Evolutionary conservation across 768 basidiomycete genomes (phyloP).

Genomic region (Myochromella boudieri): DNA sequence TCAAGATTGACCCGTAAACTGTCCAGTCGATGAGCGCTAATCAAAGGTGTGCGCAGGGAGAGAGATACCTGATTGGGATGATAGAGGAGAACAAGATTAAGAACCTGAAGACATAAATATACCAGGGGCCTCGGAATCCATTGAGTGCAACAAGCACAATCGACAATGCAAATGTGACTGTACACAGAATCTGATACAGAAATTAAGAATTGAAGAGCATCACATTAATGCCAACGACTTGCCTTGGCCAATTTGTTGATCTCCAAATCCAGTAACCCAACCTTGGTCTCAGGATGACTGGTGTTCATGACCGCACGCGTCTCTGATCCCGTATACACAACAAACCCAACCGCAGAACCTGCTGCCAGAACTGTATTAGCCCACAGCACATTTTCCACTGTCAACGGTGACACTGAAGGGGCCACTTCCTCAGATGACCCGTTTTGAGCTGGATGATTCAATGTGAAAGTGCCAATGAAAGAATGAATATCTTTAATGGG

Average conservation of each 20-base stretch:
- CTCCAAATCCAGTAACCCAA: conserved; percentile 88
- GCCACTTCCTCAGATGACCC: conserved; percentile 21
- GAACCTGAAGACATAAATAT: conserved; percentile 95
- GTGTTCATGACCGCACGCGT: conserved; percentile 99
- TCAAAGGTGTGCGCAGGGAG: background rate
- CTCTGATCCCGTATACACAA: conserved; percentile 93
- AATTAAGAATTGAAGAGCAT: background rate
- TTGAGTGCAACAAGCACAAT: conserved; percentile 92
- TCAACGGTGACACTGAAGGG: conserved; percentile 77
- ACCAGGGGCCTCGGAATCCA: conserved; percentile 94
- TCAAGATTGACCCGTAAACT: conserved; percentile 99
- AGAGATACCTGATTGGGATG: conserved; percentile 91
- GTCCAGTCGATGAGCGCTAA: conserved; percentile 2
- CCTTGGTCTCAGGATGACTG: conserved; percentile 93
- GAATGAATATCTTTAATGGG: conserved; percentile 97
- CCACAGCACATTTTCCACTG: conserved; percentile 96
- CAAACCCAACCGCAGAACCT: conserved; percentile 88
- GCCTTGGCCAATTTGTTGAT: conserved; percentile 97
- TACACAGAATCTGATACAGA: conserved; percentile 76
- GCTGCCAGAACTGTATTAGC: conserved; percentile 97
- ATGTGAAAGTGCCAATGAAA: conserved; percentile 90
- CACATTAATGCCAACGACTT: conserved; percentile 34
- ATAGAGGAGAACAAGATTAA: conserved; percentile 98
- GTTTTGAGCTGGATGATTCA: conserved; percentile 47
- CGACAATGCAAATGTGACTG: conserved; percentile 90